Evolutionary conservation across 1,139 yeast species (phyloP).

Genomic region (Zhuliangozyma parablackwelliae): DNA sequence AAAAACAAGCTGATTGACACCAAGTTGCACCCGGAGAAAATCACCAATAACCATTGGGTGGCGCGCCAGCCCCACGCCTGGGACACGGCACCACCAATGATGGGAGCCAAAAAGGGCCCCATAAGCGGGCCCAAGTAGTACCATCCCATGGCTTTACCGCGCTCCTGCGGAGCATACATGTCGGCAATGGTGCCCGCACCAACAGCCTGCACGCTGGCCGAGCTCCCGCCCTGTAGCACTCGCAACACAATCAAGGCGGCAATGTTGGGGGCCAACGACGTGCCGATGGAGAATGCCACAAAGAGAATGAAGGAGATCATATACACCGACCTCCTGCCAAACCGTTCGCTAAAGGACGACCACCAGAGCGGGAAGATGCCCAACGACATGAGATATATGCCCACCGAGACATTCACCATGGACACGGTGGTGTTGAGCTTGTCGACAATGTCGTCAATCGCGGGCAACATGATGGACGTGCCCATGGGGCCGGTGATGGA

Average conservation of each 20-base stretch:
- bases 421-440: conserved; percentile 55
- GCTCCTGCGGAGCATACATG: conserved; percentile 57
- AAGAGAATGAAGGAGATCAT: conserved; percentile 61
- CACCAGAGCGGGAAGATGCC: conserved; percentile 90
- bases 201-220: conserved; percentile 83
- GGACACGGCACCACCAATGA: conserved; percentile 74
- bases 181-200: conserved; percentile 90
- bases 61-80: conserved; percentile 83
- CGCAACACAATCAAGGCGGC: conserved; percentile 63
- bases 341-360: conserved; percentile 72
- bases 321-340: conserved; percentile 74
- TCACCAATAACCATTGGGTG: conserved; percentile 81
- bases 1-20: conserved; percentile 49
- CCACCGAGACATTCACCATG: conserved; percentile 73
- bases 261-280: conserved; percentile 62
- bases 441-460: conserved; percentile 54
- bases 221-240: conserved; percentile 71
- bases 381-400: conserved; percentile 65
- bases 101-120: conserved; percentile 80
- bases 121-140: conserved; percentile 77
- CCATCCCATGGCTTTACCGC: conserved; percentile 79
- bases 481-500: conserved; percentile 89
- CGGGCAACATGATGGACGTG: conserved; percentile 80
- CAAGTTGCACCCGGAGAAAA: conserved; percentile 55
- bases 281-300: conserved; percentile 65